These are phyloP conservation scores for Schwanniomyces pseudopolymorphus DNA, from an alignment of 805 yeast species.

Conservation along the genomic window DNA sequence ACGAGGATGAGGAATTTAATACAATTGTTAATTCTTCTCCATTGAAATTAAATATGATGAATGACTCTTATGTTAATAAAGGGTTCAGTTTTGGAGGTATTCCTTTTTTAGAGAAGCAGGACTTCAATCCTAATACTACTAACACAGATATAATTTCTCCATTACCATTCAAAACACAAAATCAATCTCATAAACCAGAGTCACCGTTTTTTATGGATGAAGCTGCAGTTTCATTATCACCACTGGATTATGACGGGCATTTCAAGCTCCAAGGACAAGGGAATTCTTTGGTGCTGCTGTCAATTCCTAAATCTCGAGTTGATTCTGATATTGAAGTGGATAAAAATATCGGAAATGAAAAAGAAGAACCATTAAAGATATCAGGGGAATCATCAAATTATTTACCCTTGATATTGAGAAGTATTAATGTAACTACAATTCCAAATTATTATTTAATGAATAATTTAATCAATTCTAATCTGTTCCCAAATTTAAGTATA, in stretches of 20 bases:
- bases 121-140: conserved; percentile 4
- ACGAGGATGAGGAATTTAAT: conserved; percentile 32
- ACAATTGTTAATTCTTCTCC: conserved; percentile 21
- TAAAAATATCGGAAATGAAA: neutral
- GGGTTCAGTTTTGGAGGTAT: neutral
- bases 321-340: neutral
- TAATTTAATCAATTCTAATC: conserved; percentile 14
- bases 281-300: neutral
- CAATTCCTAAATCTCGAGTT: neutral
- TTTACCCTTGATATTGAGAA: conserved; percentile 65
- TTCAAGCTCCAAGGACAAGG: conserved; percentile 2
- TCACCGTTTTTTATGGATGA: conserved; percentile 19
- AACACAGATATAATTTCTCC: conserved; percentile 18
- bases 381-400: conserved; percentile 51
- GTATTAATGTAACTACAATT: conserved; percentile 60
- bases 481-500: conserved; percentile 28
- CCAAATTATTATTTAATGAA: conserved; percentile 51
- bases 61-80: conserved; percentile 12
- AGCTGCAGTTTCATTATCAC: conserved; percentile 13
- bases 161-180: conserved; percentile 8
- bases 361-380: conserved; percentile 5
- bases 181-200: conserved; percentile 9
- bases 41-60: conserved; percentile 23
- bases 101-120: neutral
- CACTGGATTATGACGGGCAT: conserved; percentile 13